A percentile compares a stretch with the other conserved stretches of the same genome.
Conservation (phyloP, 768 basidiomycete genomes). For the Trametes cinnabarina region DNA sequence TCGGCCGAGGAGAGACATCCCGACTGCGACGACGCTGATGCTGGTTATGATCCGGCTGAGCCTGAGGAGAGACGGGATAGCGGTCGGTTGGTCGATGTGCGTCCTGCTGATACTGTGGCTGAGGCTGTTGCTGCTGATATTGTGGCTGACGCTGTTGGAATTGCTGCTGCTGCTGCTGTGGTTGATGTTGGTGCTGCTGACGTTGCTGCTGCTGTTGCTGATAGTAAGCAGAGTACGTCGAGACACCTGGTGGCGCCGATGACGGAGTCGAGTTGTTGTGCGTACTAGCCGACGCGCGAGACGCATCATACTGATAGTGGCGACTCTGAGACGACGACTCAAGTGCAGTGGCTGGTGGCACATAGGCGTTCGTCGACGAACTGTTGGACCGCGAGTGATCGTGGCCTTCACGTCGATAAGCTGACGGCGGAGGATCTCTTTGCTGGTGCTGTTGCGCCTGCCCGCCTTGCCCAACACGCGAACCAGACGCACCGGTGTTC, state of each 20-base stretch:
- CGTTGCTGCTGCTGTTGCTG: slow-evolving; percentile 20
- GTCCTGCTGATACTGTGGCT: neutral
- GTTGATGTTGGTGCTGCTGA: slow-evolving; percentile 12
- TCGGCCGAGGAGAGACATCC: slow-evolving; percentile 10
- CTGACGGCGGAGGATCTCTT: neutral
- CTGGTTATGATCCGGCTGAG: neutral
- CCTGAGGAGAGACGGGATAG: slow-evolving; percentile 8
- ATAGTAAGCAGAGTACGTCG: slow-evolving; percentile 14
- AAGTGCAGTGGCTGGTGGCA: neutral
- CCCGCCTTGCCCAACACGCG: slow-evolving; percentile 1
- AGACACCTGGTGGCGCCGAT: slow-evolving; percentile 1
- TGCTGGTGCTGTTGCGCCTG: slow-evolving; percentile 7
- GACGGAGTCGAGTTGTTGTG: neutral
- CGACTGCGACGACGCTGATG: slow-evolving; percentile 14
- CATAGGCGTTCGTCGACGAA: slow-evolving; percentile 2
- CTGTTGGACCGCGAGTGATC: slow-evolving; percentile 1
- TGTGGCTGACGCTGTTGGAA: slow-evolving; percentile 13
- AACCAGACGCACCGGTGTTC: slow-evolving; percentile 1
- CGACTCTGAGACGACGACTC: neutral
- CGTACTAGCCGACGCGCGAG: neutral
- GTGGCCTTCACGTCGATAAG: neutral
- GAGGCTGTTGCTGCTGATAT: slow-evolving; percentile 16
- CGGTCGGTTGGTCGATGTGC: neutral
- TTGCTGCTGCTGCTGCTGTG: slow-evolving; percentile 6
- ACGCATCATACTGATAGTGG: neutral